Evolutionary conservation across 2,329 filamentous ascomycete species (phyloP).

Genomic region (Aspergillus fumigatus): DNA sequence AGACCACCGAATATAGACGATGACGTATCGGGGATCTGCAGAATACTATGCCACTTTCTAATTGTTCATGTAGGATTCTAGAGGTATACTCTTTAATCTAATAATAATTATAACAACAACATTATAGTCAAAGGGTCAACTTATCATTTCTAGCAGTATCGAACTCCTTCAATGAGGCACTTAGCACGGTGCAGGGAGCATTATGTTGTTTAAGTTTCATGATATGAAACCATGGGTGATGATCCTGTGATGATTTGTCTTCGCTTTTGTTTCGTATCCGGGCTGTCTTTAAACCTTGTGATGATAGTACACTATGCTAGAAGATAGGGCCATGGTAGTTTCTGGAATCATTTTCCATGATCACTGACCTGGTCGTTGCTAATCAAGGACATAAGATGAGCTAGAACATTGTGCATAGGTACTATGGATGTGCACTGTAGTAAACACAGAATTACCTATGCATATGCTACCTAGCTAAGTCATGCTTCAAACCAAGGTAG

Average conservation of each 20-base stretch:
- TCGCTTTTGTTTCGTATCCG: background rate
- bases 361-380: background rate
- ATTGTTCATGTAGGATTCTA: no score
- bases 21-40: background rate
- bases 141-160: background rate
- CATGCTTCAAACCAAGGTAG: no score
- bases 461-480: no score
- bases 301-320: background rate
- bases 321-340: background rate
- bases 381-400: background rate
- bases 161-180: background rate
- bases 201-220: background rate
- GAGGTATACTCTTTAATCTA: no score
- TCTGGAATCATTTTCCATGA: background rate
- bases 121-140: background rate
- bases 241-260: background rate
- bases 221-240: background rate
- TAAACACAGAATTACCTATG: background rate
- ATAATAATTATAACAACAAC: background rate
- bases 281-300: background rate
- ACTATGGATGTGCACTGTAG: background rate
- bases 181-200: background rate
- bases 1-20: background rate
- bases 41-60: no score
- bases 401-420: background rate